phyloP scores from a whole-genome alignment of 768 basidiomycete species.

The Rhodotorula toruloides region DNA sequence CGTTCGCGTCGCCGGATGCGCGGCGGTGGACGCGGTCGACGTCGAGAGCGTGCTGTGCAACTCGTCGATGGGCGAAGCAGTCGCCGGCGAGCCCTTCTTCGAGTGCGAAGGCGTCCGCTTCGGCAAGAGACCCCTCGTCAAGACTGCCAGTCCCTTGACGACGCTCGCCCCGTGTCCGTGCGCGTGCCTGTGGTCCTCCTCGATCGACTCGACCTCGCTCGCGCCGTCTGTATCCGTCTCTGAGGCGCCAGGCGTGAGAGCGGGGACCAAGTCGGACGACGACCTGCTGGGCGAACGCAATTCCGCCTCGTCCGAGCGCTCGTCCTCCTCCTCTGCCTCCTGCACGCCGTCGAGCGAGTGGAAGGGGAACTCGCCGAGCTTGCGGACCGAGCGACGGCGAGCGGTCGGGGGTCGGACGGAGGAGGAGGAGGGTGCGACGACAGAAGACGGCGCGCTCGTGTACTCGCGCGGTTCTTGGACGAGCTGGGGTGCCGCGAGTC shows the following conservation, averaged over 20 bases:
- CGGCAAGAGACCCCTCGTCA: background rate
- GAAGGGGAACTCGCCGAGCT: background rate
- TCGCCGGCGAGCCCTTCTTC: background rate
- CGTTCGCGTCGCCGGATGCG: background rate
- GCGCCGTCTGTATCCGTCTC: slow-evolving; percentile 3
- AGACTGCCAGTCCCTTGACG: background rate
- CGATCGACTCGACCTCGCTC: slow-evolving; percentile 11
- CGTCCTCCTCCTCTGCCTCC: slow-evolving; percentile 17
- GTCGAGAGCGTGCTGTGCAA: background rate
- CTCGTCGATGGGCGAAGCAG: background rate
- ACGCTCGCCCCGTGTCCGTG: background rate
- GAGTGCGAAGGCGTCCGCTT: background rate
- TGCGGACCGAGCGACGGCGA: slow-evolving; percentile 4
- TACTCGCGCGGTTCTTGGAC: background rate
- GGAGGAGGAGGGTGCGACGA: slow-evolving; percentile 3
- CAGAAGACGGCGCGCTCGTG: slow-evolving; percentile 4
- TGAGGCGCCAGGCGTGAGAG: slow-evolving; percentile 1
- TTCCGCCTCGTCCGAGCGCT: background rate
- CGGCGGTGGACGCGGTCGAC: background rate
- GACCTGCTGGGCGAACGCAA: background rate
- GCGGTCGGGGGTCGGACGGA: slow-evolving; percentile 6
- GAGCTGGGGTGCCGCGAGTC: background rate
- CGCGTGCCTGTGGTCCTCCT: background rate
- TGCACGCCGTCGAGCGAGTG: slow-evolving; percentile 15
- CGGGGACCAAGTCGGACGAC: background rate